phyloP scores from a whole-genome alignment of 2,329 filamentous ascomycete genomes.

The Alternaria sp. region DNA sequence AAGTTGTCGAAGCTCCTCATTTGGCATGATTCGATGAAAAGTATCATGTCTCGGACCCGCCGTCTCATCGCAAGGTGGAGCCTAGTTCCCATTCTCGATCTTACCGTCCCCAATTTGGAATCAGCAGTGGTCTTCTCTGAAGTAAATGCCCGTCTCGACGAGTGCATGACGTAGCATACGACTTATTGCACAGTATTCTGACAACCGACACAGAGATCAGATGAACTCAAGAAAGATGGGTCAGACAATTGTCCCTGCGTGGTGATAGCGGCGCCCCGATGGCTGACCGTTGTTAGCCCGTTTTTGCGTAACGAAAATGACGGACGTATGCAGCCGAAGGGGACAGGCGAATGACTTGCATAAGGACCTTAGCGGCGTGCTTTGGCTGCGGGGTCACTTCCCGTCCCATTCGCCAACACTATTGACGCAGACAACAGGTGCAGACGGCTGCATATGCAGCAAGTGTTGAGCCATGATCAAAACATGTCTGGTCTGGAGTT shows the following conservation, averaged over 20 bases:
- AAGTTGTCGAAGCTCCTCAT: constrained; percentile 10
- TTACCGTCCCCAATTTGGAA: constrained; percentile 18
- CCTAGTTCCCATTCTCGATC: constrained; percentile 22
- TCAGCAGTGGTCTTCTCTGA: constrained; percentile 9
- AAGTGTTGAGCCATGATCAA: constrained; percentile 18
- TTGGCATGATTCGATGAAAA: constrained; percentile 27
- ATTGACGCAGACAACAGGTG: constrained; percentile 20
- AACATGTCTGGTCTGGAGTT: background rate
- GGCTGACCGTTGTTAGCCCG: constrained; percentile 31
- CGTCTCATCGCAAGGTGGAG: constrained; percentile 29
- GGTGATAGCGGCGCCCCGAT: constrained; percentile 24
- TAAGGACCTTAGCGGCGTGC: constrained; percentile 35
- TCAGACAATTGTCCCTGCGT: constrained; percentile 29
- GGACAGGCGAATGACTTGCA: constrained; percentile 47
- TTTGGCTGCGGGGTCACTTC: constrained; percentile 37
- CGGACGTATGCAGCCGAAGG: constrained; percentile 32
- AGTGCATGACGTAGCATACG: constrained; percentile 21
- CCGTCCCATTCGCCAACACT: constrained; percentile 30
- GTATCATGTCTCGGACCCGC: constrained; percentile 19
- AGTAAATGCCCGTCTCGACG: constrained; percentile 18
- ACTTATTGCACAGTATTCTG: constrained; percentile 7
- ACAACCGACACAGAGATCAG: constrained; percentile 18
- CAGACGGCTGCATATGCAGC: constrained; percentile 23
- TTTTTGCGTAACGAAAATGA: constrained; percentile 24
- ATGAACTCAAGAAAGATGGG: constrained; percentile 13